phyloP scores from a whole-genome alignment of 106 monocot genomes.

The Allium fistulosum region DNA sequence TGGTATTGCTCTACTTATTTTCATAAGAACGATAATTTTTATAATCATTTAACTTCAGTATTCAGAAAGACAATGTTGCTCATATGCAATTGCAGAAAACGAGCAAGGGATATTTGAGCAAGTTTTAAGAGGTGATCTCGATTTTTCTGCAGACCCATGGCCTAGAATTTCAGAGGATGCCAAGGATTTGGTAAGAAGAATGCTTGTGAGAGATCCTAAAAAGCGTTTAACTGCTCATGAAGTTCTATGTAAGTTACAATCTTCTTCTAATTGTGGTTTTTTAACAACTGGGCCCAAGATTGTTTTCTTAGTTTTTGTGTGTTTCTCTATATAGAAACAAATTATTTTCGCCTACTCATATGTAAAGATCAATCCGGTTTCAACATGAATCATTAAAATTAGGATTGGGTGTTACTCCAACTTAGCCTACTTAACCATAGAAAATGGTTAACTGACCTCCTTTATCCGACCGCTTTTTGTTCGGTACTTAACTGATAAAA shows the following conservation, averaged over 20 bases:
- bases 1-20: conserved; percentile 11
- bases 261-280: not conserved
- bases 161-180: conserved; percentile 45
- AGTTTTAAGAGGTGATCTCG: conserved; percentile 46
- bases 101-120: conserved; percentile 60
- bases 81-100: conserved; percentile 22
- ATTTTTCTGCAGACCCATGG: conserved; percentile 57
- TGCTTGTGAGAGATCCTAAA: conserved; percentile 50
- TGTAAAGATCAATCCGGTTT: too few relatives aligned
- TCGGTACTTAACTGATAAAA: too few relatives aligned
- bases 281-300: not conserved
- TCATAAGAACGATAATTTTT: not conserved
- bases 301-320: too few relatives aligned
- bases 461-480: too few relatives aligned
- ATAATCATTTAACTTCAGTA: not conserved
- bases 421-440: too few relatives aligned
- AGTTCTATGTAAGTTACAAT: conserved; percentile 32
- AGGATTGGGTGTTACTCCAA: too few relatives aligned
- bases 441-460: too few relatives aligned
- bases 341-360: too few relatives aligned
- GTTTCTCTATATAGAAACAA: too few relatives aligned
- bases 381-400: too few relatives aligned
- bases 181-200: conserved; percentile 49
- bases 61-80: not conserved
- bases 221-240: conserved; percentile 48